Evolutionary conservation across 768 basidiomycete genomes (phyloP), one percentile per base, ranked within the genome.

Genomic region (Tylopilus rubrobrunneus): DNA sequence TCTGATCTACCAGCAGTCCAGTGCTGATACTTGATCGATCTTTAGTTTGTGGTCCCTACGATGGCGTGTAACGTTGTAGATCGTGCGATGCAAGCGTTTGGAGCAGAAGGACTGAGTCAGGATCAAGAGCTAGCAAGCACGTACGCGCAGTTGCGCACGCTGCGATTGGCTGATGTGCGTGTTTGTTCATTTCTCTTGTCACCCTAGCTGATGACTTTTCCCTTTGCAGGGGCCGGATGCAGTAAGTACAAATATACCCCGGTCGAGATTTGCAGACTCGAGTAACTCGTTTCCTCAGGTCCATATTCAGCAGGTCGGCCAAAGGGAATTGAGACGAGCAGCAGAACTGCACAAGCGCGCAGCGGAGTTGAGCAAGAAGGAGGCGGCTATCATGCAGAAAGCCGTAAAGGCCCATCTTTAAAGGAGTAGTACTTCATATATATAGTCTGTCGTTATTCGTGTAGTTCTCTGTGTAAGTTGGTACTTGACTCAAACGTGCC

Each of bases 21-120:
- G 25, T 29, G 42, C 39, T 52, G 43, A 57, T 25, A 15, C 31
- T 17, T 48, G 39, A 19, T 27, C 10, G 37, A 31, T 49, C 14
- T n/a, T 3, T 59, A 98, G 95, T 96, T 97, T 63, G 86, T 93
- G 36, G 92, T 98, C 11, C 97, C 97, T 12, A 79, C 80, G 0
- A 92, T 96, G 89, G 96, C 94, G 0, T 77, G 90, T 45, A 73
- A 76, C 23, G 88, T 99, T 44, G 78, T 98, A 37, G 97, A 99
- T 73, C 86, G 93, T n/a, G 88, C 93, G 2, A 98, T 98, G 48
- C 97, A 99, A 75, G 77, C 89, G 0, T 93, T 88, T 63, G 97
- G 97, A 49, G 97, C 94, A n/a, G 96, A 98, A 71, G 97, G 97
- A 33, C 74, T 99, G 43, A 89, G 82, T 23, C 92, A 97, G 72